phyloP scores from a whole-genome alignment of 1,284 basidiomycete species.

The Entoloma clypeatum region DNA sequence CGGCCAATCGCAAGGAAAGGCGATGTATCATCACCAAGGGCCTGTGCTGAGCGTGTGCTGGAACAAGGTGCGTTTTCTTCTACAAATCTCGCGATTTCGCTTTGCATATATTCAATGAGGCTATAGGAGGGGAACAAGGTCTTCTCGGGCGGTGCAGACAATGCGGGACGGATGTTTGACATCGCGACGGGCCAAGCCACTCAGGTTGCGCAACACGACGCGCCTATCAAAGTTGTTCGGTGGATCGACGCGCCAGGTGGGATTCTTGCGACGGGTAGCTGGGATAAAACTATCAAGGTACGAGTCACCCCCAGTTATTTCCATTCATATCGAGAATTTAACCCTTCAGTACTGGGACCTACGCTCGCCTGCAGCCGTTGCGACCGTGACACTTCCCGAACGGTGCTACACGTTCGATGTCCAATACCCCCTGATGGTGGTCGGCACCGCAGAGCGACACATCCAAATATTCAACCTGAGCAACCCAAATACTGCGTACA shows the following conservation, averaged over 20 bases:
- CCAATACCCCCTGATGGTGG: slow-evolving; percentile 83
- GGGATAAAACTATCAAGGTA: slow-evolving; percentile 91
- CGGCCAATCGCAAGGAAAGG: slow-evolving; percentile 71
- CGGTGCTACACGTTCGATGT: slow-evolving; percentile 88
- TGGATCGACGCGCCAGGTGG: slow-evolving; percentile 74
- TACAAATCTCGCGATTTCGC: not conserved
- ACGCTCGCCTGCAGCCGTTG: slow-evolving; percentile 68
- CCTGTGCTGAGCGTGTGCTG: slow-evolving; percentile 83
- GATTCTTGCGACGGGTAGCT: slow-evolving; percentile 82
- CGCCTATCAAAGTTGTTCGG: slow-evolving; percentile 72
- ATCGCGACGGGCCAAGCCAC: slow-evolving; percentile 66
- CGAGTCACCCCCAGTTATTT: slow-evolving; percentile 9
- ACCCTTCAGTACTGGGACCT: slow-evolving; percentile 84
- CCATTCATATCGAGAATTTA: not conserved
- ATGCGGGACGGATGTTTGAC: slow-evolving; percentile 80
- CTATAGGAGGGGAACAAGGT: slow-evolving; percentile 74
- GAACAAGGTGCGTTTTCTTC: slow-evolving; percentile 54
- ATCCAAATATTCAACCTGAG: slow-evolving; percentile 87
- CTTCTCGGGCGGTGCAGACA: slow-evolving; percentile 85
- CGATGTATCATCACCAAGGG: slow-evolving; percentile 79
- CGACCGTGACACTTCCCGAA: slow-evolving; percentile 80
- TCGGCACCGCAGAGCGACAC: slow-evolving; percentile 91
- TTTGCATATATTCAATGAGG: slow-evolving; percentile 2
- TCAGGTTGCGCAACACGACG: slow-evolving; percentile 83
- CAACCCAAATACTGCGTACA: slow-evolving; percentile 74